Evolutionary conservation across 2,329 filamentous ascomycete genomes (phyloP), one percentile per base, ranked within the genome.

Genomic region (Aspergillus eucalypticola): DNA sequence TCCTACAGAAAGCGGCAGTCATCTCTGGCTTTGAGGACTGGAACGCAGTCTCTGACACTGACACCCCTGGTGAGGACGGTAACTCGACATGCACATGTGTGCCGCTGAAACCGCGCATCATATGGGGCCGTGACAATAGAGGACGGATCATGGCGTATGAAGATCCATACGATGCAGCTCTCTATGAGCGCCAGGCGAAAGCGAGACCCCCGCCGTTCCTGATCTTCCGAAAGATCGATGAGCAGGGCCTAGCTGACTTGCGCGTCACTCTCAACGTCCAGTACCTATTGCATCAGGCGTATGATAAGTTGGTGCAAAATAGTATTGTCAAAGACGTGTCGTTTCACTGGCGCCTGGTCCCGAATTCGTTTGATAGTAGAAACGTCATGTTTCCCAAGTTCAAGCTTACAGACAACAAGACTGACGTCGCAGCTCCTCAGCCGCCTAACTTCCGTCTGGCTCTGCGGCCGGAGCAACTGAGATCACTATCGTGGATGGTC

Each of bases 401-500:
- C 54, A 64, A 61, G 1, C 64, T 86, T 5, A 64, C 60, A 4
- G 78, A 74, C 64, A 86, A 85, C 58, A 72, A 74, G 41, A 44
- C 66, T 0, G 77, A 81, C 53, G 5, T 17, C 4, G 59, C 66
- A 51, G 64, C 65, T 15, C 8, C 19, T 1, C 74, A 81, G 59
- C 76, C 75, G 19, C 73, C 71, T 19, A 68, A 69, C 17, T 81
- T 80, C 59, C 60, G 52, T 61, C 54, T 54, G 50, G n/a, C 60
- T 63, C 72, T 88, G 2, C 80, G 81, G 5, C 72, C 75, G 0
- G 82, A 85, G 32, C 87, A 90, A 62, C 69, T 79, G 5, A 76
- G 79, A 17, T 84, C 83, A 2, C 71, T 90, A 2, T 64, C 71
- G 0, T 90, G 87, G 87, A 88, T 88, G 85, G 67, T 78, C 8